These are phyloP conservation scores for Teratosphaeria gauchensis DNA, from an alignment of 2,329 filamentous ascomycete genomes.

Conservation along the genomic window DNA sequence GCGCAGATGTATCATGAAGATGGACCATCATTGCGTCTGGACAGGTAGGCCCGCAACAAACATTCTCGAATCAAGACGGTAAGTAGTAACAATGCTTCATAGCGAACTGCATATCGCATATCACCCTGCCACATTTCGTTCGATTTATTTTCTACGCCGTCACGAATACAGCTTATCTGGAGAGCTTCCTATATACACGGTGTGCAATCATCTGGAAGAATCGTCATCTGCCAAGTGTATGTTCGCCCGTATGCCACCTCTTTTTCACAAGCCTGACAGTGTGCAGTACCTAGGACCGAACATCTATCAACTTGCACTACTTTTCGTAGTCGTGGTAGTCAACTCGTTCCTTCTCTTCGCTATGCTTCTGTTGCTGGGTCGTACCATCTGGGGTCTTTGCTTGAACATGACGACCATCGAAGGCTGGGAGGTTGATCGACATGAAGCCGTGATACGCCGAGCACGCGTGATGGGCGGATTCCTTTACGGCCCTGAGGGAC, in stretches of 20 bases:
- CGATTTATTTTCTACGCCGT: constrained; percentile 67
- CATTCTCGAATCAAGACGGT: constrained; percentile 6
- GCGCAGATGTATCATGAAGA: constrained; percentile 23
- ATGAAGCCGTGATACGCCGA: constrained; percentile 36
- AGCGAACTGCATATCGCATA: constrained; percentile 69
- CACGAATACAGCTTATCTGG: constrained; percentile 51
- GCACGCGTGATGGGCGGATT: constrained; percentile 45
- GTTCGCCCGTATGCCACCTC: constrained; percentile 14
- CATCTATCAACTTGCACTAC: constrained; percentile 46
- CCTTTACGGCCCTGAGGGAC: constrained; percentile 47
- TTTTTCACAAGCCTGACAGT: constrained; percentile 1
- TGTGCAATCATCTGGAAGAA: constrained; percentile 52
- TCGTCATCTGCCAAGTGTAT: constrained; percentile 56
- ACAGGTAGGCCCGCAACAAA: constrained; percentile 38
- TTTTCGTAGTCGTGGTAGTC: constrained; percentile 51
- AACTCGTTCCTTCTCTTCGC: constrained; percentile 52
- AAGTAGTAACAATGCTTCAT: constrained; percentile 19
- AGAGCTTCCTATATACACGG: constrained; percentile 51
- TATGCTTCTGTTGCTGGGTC: constrained; percentile 55
- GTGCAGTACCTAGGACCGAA: constrained; percentile 59
- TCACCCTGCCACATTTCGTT: constrained; percentile 72
- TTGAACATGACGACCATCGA: constrained; percentile 75
- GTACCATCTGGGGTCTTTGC: constrained; percentile 50
- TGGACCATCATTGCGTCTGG: constrained; percentile 64
- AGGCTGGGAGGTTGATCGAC: constrained; percentile 54